Evolutionary conservation across 371 early-diverging fungal genomes (phyloP), one percentile per base, ranked within the genome.

Genomic region (Mucor mucedo): DNA sequence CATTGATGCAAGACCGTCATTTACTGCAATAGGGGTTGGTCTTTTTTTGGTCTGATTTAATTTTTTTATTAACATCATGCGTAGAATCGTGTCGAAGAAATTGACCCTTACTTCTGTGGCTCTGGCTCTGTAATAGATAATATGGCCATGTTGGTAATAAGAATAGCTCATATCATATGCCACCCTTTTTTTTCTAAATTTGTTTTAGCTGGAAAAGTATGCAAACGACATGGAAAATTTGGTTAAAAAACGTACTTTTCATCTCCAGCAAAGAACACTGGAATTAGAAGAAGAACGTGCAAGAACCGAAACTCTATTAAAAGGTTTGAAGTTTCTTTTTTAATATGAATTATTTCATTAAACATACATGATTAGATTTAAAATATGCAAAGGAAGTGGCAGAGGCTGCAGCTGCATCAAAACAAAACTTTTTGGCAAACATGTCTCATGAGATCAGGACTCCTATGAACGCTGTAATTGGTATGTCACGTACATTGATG

Each of bases 391-490:
- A 84, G 45, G 84, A 84, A 55, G 77, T 74, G 2, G 84, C 84
- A 10, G 84, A 82, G 47, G 79, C 77, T 10, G 84, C 82, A 5
- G 84, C 84, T 29, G 72, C 75, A 29, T 77, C 84, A 9, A 84
- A 84, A 56, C 80, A 81, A 38, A 79, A 66, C 59, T 84, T 85
- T 63, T 64, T 85, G 60, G 86, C 86, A 57, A 85, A 84, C 54
- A 85, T 85, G 81, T 85, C 86, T 4, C 86, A 86, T 60, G 86
- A 86, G 41, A 66, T 80, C 39, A 72, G 78, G 0, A 80, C 80
- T 14, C 86, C 84, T 4, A 84, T 86, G 63, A 80, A 82, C 45
- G 86, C 84, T 44, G 84, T 86, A 42, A 82, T 83, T 58, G 86
- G 84, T 47, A 86, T 86, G 86, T 71, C 84, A 35, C 78, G 82